Conservation (phyloP, 179 eudicot species). For the Silene vulgaris region DNA sequence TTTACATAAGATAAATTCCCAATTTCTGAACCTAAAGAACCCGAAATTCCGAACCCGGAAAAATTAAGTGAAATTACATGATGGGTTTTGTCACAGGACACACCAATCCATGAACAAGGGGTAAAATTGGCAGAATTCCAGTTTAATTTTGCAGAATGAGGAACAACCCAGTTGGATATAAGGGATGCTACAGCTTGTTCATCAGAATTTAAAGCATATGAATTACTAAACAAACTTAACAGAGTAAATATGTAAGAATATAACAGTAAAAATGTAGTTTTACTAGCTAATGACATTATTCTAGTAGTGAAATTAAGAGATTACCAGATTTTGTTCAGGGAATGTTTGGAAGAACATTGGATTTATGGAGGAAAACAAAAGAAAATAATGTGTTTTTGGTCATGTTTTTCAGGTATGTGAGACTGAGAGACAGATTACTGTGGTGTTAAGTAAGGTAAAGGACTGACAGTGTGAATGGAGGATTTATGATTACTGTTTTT, state of each 20-base stretch:
- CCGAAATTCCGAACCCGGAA: conserved; percentile 31
- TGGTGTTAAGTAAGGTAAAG: not conserved
- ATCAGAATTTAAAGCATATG: conserved; percentile 15
- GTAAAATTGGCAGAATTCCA: conserved; percentile 32
- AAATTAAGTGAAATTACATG: conserved; percentile 43
- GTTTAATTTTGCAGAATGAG: not conserved
- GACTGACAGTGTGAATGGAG: not conserved
- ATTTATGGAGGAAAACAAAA: not conserved
- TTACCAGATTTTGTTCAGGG: not conserved
- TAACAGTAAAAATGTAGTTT: not conserved
- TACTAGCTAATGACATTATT: not conserved
- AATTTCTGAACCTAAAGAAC: conserved; percentile 26
- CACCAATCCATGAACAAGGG: conserved; percentile 73
- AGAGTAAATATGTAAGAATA: not conserved
- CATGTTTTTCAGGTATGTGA: not conserved
- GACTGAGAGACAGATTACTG: not conserved
- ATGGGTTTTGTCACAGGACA: conserved; percentile 37
- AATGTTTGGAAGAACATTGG: not conserved
- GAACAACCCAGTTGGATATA: conserved; percentile 1
- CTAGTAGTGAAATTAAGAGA: not conserved
- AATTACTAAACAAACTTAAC: not conserved
- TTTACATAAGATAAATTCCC: conserved; percentile 19
- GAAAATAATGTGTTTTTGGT: not conserved
- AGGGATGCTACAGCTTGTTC: conserved; percentile 7
- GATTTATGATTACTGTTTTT: not conserved